Evolutionary conservation across 139 green algal genomes (phyloP), one percentile per base, ranked within the genome.

Genomic region (Volvox reticuliferus): DNA sequence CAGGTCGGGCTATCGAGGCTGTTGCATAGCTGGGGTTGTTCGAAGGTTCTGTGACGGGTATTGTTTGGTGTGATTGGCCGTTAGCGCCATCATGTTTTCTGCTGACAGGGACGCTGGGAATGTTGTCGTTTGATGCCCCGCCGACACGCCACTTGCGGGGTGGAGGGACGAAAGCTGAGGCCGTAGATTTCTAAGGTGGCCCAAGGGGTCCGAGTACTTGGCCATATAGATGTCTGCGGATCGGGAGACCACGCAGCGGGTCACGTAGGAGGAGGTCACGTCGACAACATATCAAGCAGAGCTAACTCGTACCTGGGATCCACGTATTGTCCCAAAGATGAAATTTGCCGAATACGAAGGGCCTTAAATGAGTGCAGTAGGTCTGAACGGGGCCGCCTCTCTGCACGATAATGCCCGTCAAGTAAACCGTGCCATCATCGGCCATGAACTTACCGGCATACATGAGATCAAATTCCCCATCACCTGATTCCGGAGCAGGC

Each of bases 401-500:
- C 83, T 89, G 83, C 32, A 65, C 30, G 55, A 28, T 12, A 82
- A 19, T 61, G 62, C 32, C n/a, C 20, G 78, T 68, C 35, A 84
- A 73, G 65, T 73, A 24, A 26, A 5, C 65, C 21, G 16, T 30
- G 21, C 21, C 65, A 73, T 73, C 65, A 2, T 73, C 5, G 21
- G 21, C 65, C 65, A 73, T 35, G 71, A 35, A 9, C 82, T 17
- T 26, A 89, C 83, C 83, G 22, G 83, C 67, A 32, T 80, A 89
- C 83, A 89, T 89, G 24, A 30, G 79, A 32, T 89, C 83, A 44
- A 89, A 89, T 17, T 89, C 83, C 17, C 28, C 24, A 63, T 89
- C 83, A 28, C 83, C 83, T 30, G 67, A 80, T 21, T 68, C 12
- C 2, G 83, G 83, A 28, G 83, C 83, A 32, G 83, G 35, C 32